Conservation (phyloP, 1,139 yeast genomes). For the Nakaseomyces kungkrabaensis region DNA sequence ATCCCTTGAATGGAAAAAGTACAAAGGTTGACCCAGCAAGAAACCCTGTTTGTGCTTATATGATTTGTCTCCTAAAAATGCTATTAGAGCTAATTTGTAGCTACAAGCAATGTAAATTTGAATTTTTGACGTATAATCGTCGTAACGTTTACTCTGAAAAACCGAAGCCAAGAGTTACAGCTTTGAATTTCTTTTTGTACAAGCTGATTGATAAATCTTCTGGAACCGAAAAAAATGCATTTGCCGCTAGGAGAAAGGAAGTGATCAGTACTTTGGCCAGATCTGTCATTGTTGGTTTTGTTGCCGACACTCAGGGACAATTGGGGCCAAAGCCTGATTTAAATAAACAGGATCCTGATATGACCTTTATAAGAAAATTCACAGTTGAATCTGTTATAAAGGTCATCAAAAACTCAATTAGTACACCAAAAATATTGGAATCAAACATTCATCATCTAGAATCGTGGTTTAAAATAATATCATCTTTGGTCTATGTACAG, state of each 20-base stretch:
- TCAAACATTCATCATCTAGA: conserved; percentile 23
- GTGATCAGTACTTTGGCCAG: conserved; percentile 32
- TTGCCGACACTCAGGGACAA: conserved; percentile 43
- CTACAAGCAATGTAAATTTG: conserved; percentile 72
- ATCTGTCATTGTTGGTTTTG: conserved; percentile 46
- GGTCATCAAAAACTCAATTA: conserved; percentile 26
- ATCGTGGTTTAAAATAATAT: conserved; percentile 26
- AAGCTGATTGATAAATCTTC: conserved; percentile 56
- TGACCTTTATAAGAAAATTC: conserved; percentile 64
- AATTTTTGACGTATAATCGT: conserved; percentile 71
- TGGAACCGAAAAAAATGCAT: conserved; percentile 29
- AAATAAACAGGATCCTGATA: conserved; percentile 52
- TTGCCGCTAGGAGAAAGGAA: conserved; percentile 29
- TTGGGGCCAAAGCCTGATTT: conserved; percentile 36
- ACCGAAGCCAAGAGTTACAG: conserved; percentile 60
- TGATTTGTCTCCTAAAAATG: conserved; percentile 56
- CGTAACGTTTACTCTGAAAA: conserved; percentile 33
- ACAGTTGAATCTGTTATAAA: conserved; percentile 63
- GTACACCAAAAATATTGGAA: conserved; percentile 21
- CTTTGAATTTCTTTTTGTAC: conserved; percentile 67
- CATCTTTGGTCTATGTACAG: conserved; percentile 35
- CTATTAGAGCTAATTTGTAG: conserved; percentile 67
- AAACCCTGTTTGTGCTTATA: conserved; percentile 49
- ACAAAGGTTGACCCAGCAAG: conserved; percentile 32
- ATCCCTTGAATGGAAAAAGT: conserved; percentile 22